These are phyloP conservation scores for Rhizoclosmatium globosum DNA, from an alignment of 192 early-diverging fungal species.

Conservation along the genomic window DNA sequence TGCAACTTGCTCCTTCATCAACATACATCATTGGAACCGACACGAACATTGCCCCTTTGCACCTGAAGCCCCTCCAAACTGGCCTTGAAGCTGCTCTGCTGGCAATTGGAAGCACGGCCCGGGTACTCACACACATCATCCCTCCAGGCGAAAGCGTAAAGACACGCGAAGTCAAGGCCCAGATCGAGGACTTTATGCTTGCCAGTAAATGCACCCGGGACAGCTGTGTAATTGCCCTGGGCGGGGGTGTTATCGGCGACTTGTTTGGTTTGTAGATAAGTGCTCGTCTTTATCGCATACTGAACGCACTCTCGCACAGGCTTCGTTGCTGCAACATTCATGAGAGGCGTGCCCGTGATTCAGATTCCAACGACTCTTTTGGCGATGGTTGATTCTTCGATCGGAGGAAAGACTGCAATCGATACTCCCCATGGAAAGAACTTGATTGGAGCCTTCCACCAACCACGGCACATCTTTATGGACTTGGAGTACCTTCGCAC, in stretches of 20 bases:
- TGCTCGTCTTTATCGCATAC: too few relatives aligned
- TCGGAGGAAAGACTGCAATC: constrained; percentile 97
- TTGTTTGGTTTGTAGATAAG: constrained; percentile 68
- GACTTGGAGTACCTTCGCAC: constrained; percentile 86
- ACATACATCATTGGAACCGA: constrained; percentile 93
- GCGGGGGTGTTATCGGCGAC: constrained; percentile 98
- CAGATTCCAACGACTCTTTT: constrained; percentile 95
- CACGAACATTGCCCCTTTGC: constrained; percentile 79
- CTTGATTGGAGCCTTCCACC: constrained; percentile 96
- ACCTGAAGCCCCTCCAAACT: constrained; percentile 56
- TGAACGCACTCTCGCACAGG: constrained; percentile 37
- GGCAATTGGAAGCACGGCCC: neutral
- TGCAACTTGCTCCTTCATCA: constrained; percentile 73
- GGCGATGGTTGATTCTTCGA: constrained; percentile 98
- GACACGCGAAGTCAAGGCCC: constrained; percentile 84
- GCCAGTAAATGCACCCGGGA: constrained; percentile 87
- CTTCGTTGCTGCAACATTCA: constrained; percentile 96
- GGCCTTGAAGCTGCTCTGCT: constrained; percentile 5
- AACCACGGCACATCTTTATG: constrained; percentile 92
- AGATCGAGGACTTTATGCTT: constrained; percentile 94
- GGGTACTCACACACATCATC: constrained; percentile 78
- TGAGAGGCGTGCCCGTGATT: constrained; percentile 92
- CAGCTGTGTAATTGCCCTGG: constrained; percentile 90
- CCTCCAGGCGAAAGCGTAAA: constrained; percentile 91
- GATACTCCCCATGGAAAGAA: constrained; percentile 97